Base-by-base conservation (phyloP, 805 yeast genomes). In the Yarrowia phangngaensis region DNA sequence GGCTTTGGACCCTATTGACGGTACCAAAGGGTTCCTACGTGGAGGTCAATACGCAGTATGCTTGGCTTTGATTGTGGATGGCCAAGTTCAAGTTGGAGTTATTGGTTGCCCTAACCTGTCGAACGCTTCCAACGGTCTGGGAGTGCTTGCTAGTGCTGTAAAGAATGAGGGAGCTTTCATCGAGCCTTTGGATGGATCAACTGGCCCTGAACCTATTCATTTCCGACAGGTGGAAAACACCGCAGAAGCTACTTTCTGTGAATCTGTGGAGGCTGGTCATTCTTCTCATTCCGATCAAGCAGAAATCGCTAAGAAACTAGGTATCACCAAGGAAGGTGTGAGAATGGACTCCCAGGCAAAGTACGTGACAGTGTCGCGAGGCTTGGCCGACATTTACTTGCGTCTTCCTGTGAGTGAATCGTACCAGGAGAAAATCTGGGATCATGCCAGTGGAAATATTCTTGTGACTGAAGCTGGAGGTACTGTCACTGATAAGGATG, bases 1-100 rank as follows among this genome's bases (percentile, higher is more conserved):
- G 99, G 95, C 97, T 0, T 69, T 92, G 60, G 99, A 92, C 61
- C 99, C 99, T 29, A 89, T 92, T 54, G 99, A 92, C 62, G 99
- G 99, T 6, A 92, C 99, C 15, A 92, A 82, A 64, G 99, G 99
- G 0, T 92, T 92, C 63, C 69, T 92, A 49, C 74, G 99, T 61
- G 95, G 95, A 36, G 97, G 89, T 55, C 99, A 92, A 63, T 92
- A 87, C 65, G 97, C 98, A 2, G 95, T 92, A 1, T 92, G 99
- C 62, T 70, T 92, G 34, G 97, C 95, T 0, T 69, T 92, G 56
- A 80, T 92, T 36, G 94, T 80, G 22, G 83, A 89, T 60, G 95
- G 95, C 11, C 71, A 76, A 41, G 95, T 87, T 1, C 80, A 82
- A 53, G 73, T 92, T 40, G 98, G 98, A 43, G 94, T 85, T 19